Conservation (phyloP, 179 eudicot species). For the Heliamphora pulchella region DNA sequence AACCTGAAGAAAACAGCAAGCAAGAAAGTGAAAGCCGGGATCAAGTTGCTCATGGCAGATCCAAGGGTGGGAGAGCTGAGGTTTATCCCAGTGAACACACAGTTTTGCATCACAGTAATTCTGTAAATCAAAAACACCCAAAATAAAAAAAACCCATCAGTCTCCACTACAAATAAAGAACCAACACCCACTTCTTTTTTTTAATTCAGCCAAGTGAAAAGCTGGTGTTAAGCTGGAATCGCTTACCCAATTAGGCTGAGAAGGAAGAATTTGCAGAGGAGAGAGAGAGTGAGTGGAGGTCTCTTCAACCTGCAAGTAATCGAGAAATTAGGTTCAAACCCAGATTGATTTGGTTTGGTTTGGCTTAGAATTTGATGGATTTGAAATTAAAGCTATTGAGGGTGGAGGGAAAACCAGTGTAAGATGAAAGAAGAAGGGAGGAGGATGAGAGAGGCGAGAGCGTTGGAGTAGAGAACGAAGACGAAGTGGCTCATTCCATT, state of each 20-base stretch:
- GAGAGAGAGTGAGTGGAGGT: slow-evolving; percentile 29
- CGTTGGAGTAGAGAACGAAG: slow-evolving; percentile 38
- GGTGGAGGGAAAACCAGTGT: slow-evolving; percentile 20
- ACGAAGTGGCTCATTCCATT: slow-evolving; percentile 36
- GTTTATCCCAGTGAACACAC: slow-evolving; percentile 32
- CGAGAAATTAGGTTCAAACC: neutral
- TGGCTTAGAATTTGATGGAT: no score
- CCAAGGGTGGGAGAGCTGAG: slow-evolving; percentile 45
- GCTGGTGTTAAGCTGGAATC: neutral
- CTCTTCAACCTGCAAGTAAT: slow-evolving; percentile 21
- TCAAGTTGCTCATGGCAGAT: slow-evolving; percentile 43
- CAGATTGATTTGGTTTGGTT: neutral
- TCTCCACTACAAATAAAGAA: neutral
- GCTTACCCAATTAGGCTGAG: slow-evolving; percentile 40
- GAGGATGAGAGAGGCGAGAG: slow-evolving; percentile 34
- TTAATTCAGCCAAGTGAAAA: neutral
- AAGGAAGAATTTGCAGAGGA: slow-evolving; percentile 33
- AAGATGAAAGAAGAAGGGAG: slow-evolving; percentile 29
- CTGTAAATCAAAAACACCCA: slow-evolving; percentile 6
- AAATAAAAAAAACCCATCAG: neutral
- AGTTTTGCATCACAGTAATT: slow-evolving; percentile 32
- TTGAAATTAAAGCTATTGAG: no score
- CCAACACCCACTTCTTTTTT: neutral
- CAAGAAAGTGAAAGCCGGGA: slow-evolving; percentile 46
- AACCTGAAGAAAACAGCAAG: slow-evolving; percentile 46